These are phyloP conservation scores for Trametes hirsuta DNA, from an alignment of 1,284 basidiomycete species.

Conservation along the genomic window DNA sequence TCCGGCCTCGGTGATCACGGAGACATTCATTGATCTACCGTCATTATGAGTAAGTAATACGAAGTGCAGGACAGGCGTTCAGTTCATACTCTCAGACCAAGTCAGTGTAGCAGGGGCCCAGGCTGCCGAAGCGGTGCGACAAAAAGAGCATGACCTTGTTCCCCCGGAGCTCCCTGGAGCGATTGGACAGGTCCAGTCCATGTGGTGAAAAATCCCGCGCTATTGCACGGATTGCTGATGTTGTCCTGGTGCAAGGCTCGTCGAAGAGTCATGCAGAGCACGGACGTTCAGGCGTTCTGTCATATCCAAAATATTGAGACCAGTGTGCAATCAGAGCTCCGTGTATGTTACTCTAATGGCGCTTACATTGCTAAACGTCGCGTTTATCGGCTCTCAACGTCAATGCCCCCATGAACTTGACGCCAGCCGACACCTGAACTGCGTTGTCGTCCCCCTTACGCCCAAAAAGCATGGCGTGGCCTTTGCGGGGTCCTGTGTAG, in stretches of 20 bases:
- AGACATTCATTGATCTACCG: conserved; percentile 61
- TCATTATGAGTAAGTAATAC: neutral
- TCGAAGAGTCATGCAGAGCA: conserved; percentile 54
- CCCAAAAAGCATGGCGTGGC: conserved; percentile 63
- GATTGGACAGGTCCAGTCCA: no score
- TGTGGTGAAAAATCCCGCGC: no score
- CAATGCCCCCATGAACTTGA: conserved; percentile 43
- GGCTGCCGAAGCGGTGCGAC: conserved; percentile 69
- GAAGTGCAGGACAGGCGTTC: conserved; percentile 4
- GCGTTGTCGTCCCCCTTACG: conserved; percentile 54
- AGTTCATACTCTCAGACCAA: conserved; percentile 48
- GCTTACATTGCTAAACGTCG: conserved; percentile 72
- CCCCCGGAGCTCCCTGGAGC: conserved; percentile 38
- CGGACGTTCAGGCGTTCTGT: no score
- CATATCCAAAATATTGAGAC: conserved; percentile 30
- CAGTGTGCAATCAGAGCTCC: conserved; percentile 49
- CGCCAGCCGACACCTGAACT: conserved; percentile 47
- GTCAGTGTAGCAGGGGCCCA: no score
- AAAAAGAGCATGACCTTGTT: conserved; percentile 60
- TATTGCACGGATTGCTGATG: no score
- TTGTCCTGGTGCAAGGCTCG: conserved; percentile 61
- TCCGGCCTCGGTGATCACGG: conserved; percentile 54
- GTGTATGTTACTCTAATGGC: conserved; percentile 43
- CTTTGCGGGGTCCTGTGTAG: conserved; percentile 64
- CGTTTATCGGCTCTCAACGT: conserved; percentile 56